Evolutionary conservation across 164 flowering plant species (phyloP).

Genomic region (Brasenia schreberi): DNA sequence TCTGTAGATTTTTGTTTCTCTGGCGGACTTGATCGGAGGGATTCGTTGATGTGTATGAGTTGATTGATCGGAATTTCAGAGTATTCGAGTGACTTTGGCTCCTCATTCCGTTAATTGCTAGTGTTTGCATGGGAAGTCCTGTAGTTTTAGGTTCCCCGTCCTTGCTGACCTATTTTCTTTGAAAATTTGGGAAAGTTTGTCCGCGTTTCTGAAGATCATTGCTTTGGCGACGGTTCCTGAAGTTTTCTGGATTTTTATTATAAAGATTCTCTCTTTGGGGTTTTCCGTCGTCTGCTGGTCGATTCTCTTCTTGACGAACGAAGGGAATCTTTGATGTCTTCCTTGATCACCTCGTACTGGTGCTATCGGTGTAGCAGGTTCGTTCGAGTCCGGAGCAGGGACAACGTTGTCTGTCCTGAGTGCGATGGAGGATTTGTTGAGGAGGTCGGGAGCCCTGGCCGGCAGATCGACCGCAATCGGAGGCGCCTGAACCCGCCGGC

Average conservation of each 20-base stretch:
- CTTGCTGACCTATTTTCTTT: no score
- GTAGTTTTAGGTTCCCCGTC: no score
- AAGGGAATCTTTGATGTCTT: conserved; percentile 11
- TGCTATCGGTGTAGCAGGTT: conserved; percentile 56
- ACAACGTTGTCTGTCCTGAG: conserved; percentile 40
- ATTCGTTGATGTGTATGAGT: not conserved
- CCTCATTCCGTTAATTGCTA: no score
- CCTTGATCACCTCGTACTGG: conserved; percentile 38
- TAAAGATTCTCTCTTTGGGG: no score
- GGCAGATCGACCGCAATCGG: not conserved
- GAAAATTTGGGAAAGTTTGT: not conserved
- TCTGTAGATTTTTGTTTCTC: not conserved
- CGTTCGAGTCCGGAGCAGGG: conserved; percentile 20
- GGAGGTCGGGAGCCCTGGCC: conserved; percentile 26
- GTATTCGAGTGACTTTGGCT: no score
- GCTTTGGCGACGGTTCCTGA: not conserved
- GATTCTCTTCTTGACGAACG: conserved; percentile 2
- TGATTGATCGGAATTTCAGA: no score
- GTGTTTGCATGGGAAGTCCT: no score
- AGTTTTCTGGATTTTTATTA: not conserved
- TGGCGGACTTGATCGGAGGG: not conserved
- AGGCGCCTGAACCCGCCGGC: conserved; percentile 22
- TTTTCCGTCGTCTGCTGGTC: no score
- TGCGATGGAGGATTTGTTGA: conserved; percentile 66
- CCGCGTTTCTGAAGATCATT: not conserved